Conservation (phyloP, 129 eudicot species). For the Cynara cardunculus region DNA sequence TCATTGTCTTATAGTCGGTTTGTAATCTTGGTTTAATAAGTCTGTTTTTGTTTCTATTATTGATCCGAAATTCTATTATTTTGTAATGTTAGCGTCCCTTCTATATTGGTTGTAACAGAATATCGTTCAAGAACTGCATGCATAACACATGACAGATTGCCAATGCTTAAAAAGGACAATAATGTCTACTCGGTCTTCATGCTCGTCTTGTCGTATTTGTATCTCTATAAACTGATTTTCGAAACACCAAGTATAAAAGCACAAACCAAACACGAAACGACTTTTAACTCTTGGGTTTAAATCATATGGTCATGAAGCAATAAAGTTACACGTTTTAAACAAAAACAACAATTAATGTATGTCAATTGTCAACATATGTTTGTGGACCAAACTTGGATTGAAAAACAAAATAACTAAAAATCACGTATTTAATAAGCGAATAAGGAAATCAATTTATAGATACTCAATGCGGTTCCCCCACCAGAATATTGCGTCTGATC, state of each 20-base stretch:
- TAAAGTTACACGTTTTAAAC: background rate
- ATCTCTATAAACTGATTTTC: background rate
- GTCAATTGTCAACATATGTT: background rate
- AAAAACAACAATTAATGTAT: background rate
- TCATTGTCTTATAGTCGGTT: background rate
- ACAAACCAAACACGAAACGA: background rate
- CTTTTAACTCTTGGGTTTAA: background rate
- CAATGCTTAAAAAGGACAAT: background rate
- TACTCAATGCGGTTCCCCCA: too few relatives aligned
- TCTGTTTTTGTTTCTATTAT: background rate
- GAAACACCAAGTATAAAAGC: background rate
- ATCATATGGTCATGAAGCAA: background rate
- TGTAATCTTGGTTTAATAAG: background rate
- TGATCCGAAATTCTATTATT: background rate
- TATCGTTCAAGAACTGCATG: background rate
- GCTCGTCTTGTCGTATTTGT: background rate
- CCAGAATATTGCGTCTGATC: too few relatives aligned
- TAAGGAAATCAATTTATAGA: background rate
- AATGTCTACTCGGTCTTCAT: background rate
- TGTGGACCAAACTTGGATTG: background rate
- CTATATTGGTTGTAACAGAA: background rate
- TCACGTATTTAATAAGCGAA: background rate
- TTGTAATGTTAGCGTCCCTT: background rate
- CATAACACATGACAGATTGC: background rate
- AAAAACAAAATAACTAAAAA: background rate